Conservation (phyloP, 768 basidiomycete genomes). For the Neoboletus subvelutipes region DNA sequence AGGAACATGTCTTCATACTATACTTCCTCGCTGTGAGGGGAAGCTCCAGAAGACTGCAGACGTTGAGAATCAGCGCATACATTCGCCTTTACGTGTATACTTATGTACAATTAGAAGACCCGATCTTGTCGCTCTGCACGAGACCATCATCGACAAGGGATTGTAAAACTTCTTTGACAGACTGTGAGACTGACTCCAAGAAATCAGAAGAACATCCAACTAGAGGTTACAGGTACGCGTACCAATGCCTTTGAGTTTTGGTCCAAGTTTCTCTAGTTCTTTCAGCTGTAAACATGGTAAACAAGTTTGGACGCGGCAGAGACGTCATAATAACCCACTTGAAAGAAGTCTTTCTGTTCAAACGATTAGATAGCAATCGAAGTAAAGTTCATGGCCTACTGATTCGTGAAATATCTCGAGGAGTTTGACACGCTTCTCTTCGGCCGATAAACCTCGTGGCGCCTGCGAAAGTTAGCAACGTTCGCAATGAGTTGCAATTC, state of each 20-base stretch:
- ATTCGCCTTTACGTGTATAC: conserved; percentile 28
- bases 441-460: conserved; percentile 80
- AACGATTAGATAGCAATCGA: not conserved
- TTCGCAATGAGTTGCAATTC: not conserved
- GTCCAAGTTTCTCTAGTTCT: conserved; percentile 86
- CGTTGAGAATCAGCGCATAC: conserved; percentile 22
- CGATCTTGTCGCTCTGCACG: conserved; percentile 89
- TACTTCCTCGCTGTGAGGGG: conserved; percentile 81
- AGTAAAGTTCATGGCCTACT: conserved; percentile 36
- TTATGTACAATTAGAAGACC: conserved; percentile 91
- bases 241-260: conserved; percentile 92
- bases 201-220: not conserved
- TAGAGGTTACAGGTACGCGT: conserved; percentile 12
- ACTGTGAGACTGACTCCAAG: conserved; percentile 66
- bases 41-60: conserved; percentile 90
- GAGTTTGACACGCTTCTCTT: conserved; percentile 87
- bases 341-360: conserved; percentile 78
- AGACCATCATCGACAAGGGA: conserved; percentile 84
- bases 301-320: not conserved
- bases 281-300: conserved; percentile 55
- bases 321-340: conserved; percentile 34
- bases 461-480: conserved; percentile 43
- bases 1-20: conserved; percentile 43
- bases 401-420: conserved; percentile 94
- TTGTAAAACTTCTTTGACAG: conserved; percentile 89